phyloP scores from a whole-genome alignment of 495 filamentous ascomycete genomes.

The Aspergillus heteromorphus region DNA sequence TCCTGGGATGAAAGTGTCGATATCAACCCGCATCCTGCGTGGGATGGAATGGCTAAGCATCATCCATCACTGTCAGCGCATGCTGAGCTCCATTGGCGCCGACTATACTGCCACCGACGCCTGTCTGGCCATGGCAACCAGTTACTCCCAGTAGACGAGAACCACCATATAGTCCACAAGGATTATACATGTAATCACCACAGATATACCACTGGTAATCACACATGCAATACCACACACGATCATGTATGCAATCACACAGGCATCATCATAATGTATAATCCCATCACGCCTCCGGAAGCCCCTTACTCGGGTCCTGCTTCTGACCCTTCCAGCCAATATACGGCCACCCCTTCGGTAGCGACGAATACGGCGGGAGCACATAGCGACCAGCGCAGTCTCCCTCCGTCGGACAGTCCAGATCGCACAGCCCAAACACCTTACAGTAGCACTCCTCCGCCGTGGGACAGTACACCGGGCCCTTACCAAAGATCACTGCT shows the following conservation, averaged over 20 bases:
- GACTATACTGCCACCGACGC: no score
- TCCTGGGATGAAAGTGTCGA: no score
- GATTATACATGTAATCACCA: no score
- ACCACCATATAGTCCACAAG: no score
- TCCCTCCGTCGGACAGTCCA: constrained; percentile 34
- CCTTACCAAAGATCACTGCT: constrained; percentile 46
- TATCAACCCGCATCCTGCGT: no score
- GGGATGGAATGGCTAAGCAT: no score
- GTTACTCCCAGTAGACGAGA: no score
- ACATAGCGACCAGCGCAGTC: constrained; percentile 41
- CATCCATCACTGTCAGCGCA: no score
- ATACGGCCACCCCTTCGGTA: constrained; percentile 49
- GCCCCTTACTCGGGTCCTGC: constrained; percentile 33
- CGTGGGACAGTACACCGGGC: constrained; percentile 51
- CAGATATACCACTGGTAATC: no score
- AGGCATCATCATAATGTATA: background rate
- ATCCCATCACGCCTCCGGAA: constrained; percentile 26
- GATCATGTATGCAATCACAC: background rate
- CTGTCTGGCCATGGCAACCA: no score
- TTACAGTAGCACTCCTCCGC: constrained; percentile 60
- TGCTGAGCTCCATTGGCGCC: no score
- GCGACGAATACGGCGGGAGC: constrained; percentile 40
- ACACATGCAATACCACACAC: no score
- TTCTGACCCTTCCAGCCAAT: constrained; percentile 45
- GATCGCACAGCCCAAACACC: constrained; percentile 54